Evolutionary conservation across 495 filamentous ascomycete species (phyloP).

Genomic region (Aspergillus leporis): DNA sequence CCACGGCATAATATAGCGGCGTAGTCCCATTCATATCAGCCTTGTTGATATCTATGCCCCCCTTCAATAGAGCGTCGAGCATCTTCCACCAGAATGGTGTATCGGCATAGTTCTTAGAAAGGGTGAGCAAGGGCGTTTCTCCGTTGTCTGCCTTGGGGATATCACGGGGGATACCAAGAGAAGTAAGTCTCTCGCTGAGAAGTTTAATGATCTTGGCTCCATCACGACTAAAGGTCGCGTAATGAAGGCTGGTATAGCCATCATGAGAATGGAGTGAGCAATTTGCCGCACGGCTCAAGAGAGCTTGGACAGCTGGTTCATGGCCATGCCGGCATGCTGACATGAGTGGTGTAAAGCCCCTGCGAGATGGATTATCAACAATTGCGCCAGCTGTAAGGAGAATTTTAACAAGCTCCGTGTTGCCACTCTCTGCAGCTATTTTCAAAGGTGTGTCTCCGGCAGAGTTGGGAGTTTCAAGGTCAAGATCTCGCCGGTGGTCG

Average conservation of each 20-base stretch:
- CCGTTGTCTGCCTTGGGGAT: background rate
- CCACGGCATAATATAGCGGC: conserved; percentile 3
- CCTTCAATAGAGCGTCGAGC: background rate
- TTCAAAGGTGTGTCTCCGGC: conserved; percentile 7
- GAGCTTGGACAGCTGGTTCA: conserved; percentile 12
- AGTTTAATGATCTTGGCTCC: conserved; percentile 8
- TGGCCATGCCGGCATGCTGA: conserved; percentile 17
- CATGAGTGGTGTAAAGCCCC: conserved; percentile 19
- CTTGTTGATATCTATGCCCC: conserved; percentile 5
- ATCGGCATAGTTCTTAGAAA: conserved; percentile 1
- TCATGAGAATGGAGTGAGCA: background rate
- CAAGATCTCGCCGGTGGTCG: background rate
- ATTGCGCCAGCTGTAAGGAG: conserved; percentile 17
- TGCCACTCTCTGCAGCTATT: conserved; percentile 1
- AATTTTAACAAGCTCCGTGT: background rate
- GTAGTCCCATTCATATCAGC: background rate
- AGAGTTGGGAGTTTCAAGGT: conserved; percentile 5
- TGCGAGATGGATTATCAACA: conserved; percentile 16
- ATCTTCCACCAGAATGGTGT: background rate
- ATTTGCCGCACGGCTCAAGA: conserved; percentile 22
- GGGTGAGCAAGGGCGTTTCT: conserved; percentile 11
- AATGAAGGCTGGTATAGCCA: conserved; percentile 17
- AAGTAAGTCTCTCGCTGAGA: background rate
- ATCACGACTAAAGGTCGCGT: background rate
- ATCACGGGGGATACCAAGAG: conserved; percentile 1